phyloP scores from a whole-genome alignment of 495 filamentous ascomycete genomes.

The Aspergillus affinis region DNA sequence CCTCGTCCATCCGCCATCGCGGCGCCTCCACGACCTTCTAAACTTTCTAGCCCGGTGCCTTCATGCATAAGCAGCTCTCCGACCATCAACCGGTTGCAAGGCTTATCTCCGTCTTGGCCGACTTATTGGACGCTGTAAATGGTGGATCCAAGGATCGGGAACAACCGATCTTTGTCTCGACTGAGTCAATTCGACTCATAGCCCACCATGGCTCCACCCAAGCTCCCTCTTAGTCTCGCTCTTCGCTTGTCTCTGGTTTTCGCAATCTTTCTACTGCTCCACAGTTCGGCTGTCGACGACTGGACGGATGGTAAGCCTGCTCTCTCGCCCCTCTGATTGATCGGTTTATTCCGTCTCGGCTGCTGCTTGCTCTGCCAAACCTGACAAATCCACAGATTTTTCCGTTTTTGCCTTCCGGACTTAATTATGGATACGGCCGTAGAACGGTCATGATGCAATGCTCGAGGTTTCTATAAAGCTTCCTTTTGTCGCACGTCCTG shows the following conservation, averaged over 20 bases:
- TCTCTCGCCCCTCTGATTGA: conserved; percentile 7
- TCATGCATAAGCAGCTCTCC: neutral
- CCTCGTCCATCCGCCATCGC: neutral
- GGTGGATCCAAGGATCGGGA: neutral
- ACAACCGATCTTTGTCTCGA: neutral
- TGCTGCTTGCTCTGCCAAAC: neutral
- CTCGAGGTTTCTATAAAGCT: neutral
- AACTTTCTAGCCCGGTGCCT: no score
- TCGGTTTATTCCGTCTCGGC: conserved; percentile 11
- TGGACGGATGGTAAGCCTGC: conserved; percentile 3
- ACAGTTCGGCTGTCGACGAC: conserved; percentile 8
- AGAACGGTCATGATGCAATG: conserved; percentile 11
- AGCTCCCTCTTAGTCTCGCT: neutral
- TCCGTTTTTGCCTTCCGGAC: conserved; percentile 4
- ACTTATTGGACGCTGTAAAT: neutral
- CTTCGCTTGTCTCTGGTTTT: neutral
- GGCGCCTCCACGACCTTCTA: neutral
- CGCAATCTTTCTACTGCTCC: neutral
- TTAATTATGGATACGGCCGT: conserved; percentile 5
- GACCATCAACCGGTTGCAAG: neutral
- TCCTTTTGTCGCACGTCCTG: neutral
- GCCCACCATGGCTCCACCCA: neutral
- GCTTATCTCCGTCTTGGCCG: neutral
- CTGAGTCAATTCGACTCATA: neutral
- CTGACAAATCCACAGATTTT: conserved; percentile 17